Base-by-base conservation (phyloP, 1,284 basidiomycete species). In the Moesziomyces globuligerus region DNA sequence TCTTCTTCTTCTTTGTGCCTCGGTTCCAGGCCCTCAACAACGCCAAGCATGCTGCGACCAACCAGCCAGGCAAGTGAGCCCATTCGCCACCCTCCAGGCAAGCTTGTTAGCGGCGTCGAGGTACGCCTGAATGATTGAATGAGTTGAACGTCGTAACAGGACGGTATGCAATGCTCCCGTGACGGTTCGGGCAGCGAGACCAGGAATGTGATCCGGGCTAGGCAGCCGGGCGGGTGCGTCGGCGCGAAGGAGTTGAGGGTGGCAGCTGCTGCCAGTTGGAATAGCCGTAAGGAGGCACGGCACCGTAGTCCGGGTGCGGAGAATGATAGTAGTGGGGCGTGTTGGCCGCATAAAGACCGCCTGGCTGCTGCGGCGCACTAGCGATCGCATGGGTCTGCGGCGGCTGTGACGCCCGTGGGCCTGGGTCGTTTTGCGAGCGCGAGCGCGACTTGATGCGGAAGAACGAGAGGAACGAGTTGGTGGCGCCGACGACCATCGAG, bases 381-480 rank as follows among this genome's bases (percentile, higher is more conserved):
- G 23, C 58, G 11, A 50, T 42, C 0, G 54, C 43, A 18, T 52
- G 50, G 1, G 46, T 17, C 38, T 18, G 48, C n/a, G 4, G 15
- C 23, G 55, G 51, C n/a, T 45, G 61, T 13, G 49, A 10, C 23
- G 20, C 36, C 8, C 43, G 47, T 23, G 52, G 40, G 29, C 7
- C n/a, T 3, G 21, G 55, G 23, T 59, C 44, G 17, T 55, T 51
- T 5, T 39, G 43, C 9, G 28, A 23, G 21, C 36, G 55, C 18
- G 62, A 51, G 26, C 56, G 55, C 4, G 68, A 72, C 53, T 68
- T 65, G 51, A 76, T 57, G 17, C 78, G 71, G 47, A 80, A 80
- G 57, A 80, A 80, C 7, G 76, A 77, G 13, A 81, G 47, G 21
- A 75, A 76, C 28, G 79, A 79, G 48, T 80, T 81, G 23, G 79